Evolutionary conservation across 352 stramenopile genomes (phyloP).

Genomic region (Phytophthora tentaculata): DNA sequence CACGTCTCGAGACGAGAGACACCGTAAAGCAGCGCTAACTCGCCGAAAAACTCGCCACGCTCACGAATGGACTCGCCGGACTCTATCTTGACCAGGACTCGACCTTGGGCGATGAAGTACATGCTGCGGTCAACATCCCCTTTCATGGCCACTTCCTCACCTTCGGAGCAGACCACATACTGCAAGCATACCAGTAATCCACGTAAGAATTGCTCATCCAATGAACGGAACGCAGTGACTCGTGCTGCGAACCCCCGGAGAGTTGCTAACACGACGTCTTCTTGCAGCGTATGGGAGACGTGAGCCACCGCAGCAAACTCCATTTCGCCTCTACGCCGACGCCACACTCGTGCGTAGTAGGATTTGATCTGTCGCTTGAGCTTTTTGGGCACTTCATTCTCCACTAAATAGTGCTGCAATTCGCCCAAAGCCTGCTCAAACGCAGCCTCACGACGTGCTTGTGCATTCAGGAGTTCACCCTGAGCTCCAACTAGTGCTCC

Average conservation of each 20-base stretch:
- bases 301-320: conserved; percentile 58
- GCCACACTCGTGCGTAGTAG: conserved; percentile 75
- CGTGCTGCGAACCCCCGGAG: conserved; percentile 54
- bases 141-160: conserved; percentile 70
- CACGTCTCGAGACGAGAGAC: conserved; percentile 72
- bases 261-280: conserved; percentile 69
- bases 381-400: conserved; percentile 73
- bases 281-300: conserved; percentile 57
- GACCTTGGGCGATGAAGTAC: conserved; percentile 81
- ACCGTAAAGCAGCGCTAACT: conserved; percentile 65
- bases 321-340: conserved; percentile 53
- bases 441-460: conserved; percentile 49
- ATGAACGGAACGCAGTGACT: conserved; percentile 53
- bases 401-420: conserved; percentile 73
- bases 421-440: conserved; percentile 74
- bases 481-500: conserved; percentile 69
- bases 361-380: conserved; percentile 80
- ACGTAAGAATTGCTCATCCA: conserved; percentile 75
- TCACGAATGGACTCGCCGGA: conserved; percentile 60
- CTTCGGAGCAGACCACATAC: conserved; percentile 75
- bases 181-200: conserved; percentile 65
- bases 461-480: conserved; percentile 56
- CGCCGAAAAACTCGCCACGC: conserved; percentile 68
- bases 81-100: conserved; percentile 68
- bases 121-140: conserved; percentile 81